These are phyloP conservation scores for Linum tenue DNA, from an alignment of 345 rosid species.

Conservation along the genomic window DNA sequence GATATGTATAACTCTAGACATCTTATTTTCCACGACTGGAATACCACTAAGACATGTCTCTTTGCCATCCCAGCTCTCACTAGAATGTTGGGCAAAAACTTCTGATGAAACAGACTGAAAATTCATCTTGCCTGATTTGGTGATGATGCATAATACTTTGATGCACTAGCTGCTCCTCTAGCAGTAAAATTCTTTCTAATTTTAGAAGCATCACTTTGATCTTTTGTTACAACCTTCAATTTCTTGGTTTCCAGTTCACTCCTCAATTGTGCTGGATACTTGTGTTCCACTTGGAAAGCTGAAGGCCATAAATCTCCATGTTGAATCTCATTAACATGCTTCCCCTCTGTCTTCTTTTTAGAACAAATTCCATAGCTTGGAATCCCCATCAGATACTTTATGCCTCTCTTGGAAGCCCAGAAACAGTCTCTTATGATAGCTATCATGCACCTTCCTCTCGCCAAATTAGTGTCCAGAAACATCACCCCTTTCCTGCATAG, in stretches of 20 bases:
- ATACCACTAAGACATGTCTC: constrained; percentile 37
- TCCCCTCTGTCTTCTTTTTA: constrained; percentile 52
- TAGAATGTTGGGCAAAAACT: constrained; percentile 44
- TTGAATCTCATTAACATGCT: constrained; percentile 43
- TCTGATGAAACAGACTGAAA: constrained; percentile 37
- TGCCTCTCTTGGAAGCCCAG: no score
- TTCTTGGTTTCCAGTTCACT: constrained; percentile 40
- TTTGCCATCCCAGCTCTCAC: constrained; percentile 63
- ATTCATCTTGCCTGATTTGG: constrained; percentile 61
- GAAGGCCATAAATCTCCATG: constrained; percentile 41
- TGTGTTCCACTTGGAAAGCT: constrained; percentile 49
- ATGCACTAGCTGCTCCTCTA: constrained; percentile 54
- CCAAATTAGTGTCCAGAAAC: no score
- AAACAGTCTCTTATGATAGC: no score
- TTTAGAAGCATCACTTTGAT: constrained; percentile 58
- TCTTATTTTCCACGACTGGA: constrained; percentile 42
- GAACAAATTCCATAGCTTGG: no score
- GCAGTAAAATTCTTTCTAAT: constrained; percentile 47
- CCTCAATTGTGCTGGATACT: constrained; percentile 54
- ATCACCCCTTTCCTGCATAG: no score
- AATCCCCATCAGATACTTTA: no score
- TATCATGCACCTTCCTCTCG: no score
- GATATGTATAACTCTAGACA: constrained; percentile 66
- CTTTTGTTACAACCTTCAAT: constrained; percentile 44
- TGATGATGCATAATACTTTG: constrained; percentile 47